Evolutionary conservation across 2,329 filamentous ascomycete species (phyloP), one percentile per base, ranked within the genome.

Genomic region (Ophiostoma himal-ulmi): DNA sequence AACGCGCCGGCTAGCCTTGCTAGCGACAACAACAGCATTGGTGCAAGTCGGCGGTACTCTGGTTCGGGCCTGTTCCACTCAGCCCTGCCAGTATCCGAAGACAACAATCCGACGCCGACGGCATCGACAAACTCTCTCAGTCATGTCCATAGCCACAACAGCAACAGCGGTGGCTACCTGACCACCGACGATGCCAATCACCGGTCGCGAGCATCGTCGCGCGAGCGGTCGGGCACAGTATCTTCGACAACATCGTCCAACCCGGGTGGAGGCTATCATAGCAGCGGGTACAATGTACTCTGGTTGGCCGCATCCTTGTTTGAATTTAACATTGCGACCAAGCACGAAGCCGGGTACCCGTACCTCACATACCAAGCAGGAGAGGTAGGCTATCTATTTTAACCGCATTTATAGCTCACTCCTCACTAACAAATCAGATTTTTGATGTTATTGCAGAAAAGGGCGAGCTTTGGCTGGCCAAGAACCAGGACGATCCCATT

Each of bases 331-430:
- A 98, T 98, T 77, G 92, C 94, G 77, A 92, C 93, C 36, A 92
- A 96, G 75, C 89, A 92, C 71, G 95, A 98, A 81, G 94, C 91
- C 72, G 95, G 95, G 34, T 98, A 97, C 80, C 94, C 94, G 26
- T 99, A 99, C 78, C 83, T 99, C 72, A 95, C 93, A 64, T 99
- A 99, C 80, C 92, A 94, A 75, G 92, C 94, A 69, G 95, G 95
- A 74, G 95, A 99, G 83, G 89, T 91, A 78, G 54, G 71, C 34
- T 54, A 8, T 36, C 20, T 39, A 2, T 11, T 22, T 30, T 26
- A 26, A 5, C 20, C 20, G 30, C 30, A 3, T 52, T 5, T 62
- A 26, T 22, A 7, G 13, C 13, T 22, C 2, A 36, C 36, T 57
- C 68, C 68, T 71, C 68, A 72, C 71, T 68, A 13, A 48, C 66